Percentiles rank a stretch among this genome's conserved stretches.
Conservation (phyloP, 768 basidiomycete species). For the Calocera viscosa region DNA sequence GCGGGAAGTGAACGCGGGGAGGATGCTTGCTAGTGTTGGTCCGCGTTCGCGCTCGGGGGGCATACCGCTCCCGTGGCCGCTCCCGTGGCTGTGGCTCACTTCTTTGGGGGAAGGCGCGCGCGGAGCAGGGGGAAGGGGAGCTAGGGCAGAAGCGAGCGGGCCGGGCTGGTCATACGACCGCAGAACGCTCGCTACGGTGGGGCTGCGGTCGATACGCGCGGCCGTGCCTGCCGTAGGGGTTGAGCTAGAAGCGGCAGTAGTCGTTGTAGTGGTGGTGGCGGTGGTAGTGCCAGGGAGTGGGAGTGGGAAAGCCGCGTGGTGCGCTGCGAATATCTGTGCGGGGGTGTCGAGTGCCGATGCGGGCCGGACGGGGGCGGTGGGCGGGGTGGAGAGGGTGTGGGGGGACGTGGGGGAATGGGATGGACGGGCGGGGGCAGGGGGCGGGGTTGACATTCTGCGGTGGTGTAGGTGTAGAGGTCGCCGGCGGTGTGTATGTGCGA, state of each 20-base stretch:
- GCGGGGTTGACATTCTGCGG: not conserved
- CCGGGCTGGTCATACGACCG: not conserved
- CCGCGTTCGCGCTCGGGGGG: no score
- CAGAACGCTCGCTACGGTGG: not conserved
- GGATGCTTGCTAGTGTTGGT: not conserved
- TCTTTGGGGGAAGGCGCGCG: no score
- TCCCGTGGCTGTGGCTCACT: not conserved
- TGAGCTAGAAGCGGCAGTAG: not conserved
- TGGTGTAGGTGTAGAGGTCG: no score
- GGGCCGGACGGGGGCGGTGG: not conserved
- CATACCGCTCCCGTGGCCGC: not conserved
- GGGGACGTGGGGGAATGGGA: not conserved
- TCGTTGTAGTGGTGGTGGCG: not conserved
- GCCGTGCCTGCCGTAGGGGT: not conserved
- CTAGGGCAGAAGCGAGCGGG: not conserved
- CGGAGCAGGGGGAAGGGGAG: not conserved
- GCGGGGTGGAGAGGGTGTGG: not conserved
- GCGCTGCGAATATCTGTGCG: slow-evolving; percentile 1
- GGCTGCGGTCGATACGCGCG: not conserved
- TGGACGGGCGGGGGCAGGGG: no score
- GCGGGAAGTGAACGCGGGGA: not conserved
- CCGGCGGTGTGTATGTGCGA: no score
- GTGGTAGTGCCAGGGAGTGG: not conserved
- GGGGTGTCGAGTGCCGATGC: not conserved
- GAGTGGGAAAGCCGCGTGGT: not conserved